phyloP scores from a whole-genome alignment of 139 green algal genomes.

The Gonium pectorale region DNA sequence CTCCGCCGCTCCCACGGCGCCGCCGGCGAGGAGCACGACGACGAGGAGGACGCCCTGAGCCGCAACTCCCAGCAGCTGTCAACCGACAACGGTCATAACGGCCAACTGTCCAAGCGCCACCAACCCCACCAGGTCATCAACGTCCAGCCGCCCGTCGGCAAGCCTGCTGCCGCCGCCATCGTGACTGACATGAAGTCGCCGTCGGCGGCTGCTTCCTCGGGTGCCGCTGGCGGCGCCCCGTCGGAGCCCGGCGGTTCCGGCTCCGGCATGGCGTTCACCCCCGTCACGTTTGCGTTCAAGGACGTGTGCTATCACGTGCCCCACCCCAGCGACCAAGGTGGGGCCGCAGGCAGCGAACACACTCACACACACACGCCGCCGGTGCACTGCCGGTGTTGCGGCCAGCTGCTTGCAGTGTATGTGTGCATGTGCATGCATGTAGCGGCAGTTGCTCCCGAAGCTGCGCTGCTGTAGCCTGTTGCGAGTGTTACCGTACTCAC shows the following conservation, averaged over 20 bases:
- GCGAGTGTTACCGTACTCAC: not conserved
- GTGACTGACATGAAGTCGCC: not conserved
- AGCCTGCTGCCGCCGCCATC: not conserved
- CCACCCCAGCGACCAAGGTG: not conserved
- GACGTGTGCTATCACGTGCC: slow-evolving; percentile 44
- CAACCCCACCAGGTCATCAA: not conserved
- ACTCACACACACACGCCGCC: no score
- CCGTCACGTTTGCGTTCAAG: slow-evolving; percentile 39
- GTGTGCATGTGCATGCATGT: no score
- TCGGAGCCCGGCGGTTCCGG: no score
- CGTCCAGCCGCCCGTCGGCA: not conserved
- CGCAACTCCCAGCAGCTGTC: no score
- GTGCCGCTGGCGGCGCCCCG: no score
- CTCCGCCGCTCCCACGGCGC: not conserved
- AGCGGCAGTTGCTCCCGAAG: not conserved
- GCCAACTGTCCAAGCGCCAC: not conserved
- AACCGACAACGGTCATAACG: not conserved
- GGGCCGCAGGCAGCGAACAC: not conserved
- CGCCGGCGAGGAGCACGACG: not conserved
- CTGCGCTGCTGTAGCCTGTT: not conserved
- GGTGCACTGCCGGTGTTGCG: no score
- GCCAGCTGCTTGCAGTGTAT: not conserved
- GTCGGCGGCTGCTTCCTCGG: not conserved
- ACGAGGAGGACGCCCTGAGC: not conserved
- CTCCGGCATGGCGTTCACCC: slow-evolving; percentile 36